Base-by-base conservation (phyloP, 371 early-diverging fungal genomes). In the Chytridium lagenaria region DNA sequence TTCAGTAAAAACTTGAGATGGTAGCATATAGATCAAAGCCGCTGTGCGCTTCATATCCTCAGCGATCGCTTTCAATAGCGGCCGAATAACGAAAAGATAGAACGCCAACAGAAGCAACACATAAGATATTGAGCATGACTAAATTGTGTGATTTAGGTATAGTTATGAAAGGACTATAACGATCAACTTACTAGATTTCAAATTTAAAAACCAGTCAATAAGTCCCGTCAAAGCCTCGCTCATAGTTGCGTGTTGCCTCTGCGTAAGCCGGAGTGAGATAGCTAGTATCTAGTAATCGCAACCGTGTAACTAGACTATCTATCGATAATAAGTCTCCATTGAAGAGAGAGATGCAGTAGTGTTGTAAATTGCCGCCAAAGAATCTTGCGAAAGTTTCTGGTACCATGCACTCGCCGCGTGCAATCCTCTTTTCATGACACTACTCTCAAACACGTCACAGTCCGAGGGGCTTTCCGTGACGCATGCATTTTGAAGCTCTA, bases 21-120 rank as follows among this genome's bases (percentile, higher is more conserved):
- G 76, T 12, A 76, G 50, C 76, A 76, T 76, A 44, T 71, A 68
- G 0, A 76, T 69, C 0, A 76, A 59, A 3, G 66, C 76, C 0
- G 72, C 34, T 10, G 70, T 70, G 0, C 70, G 70, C 28, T 50
- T 23, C 50, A 72, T 16, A 33, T 76, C 76, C n/a, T 76, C 66
- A 10, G 40, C 59, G 19, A 76, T 26, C 1, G 38, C 34, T 3
- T 39, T 26, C 3, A 72, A 31, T 26, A 68, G 59, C 0, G 59
- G 49, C 1, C 72, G 71, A 34, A 76, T 38, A 34, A 73, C 39
- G 33, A 74, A 44, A 30, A 71, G 16, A 49, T 71, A 74, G 7
- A 77, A 19, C 16, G 50, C 52, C 1, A 65, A 7, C 0, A 37
- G 31, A 63, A 63, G 16, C 12, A 30, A 37, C 28, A 34, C 19